Base-by-base conservation (phyloP, 148 eudicot genomes). In the Rhododendron ferrugineum region DNA sequence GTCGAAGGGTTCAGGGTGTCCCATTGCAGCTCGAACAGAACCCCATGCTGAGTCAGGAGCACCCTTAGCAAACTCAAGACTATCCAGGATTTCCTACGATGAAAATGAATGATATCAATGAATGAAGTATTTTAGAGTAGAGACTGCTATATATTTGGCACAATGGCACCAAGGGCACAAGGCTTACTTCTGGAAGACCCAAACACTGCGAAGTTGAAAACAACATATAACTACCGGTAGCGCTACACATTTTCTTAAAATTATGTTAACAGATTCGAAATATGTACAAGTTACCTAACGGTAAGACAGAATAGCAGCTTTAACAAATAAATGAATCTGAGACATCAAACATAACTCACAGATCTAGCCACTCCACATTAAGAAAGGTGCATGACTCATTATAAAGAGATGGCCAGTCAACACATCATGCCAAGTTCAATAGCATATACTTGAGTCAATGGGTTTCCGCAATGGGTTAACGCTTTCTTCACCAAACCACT, bases 51-150 rank as follows among this genome's bases (percentile, higher is more conserved):
- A 89, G 86, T 85, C 58, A 10, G 90, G 52, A 86, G 89, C 91
- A 70, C 98, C 98, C 85, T 92, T 93, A 20, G 98, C 96, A 92
- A 95, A 95, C 89, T 95, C 94, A 58, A 93, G 88, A 36, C 93
- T 92, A 82, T 93, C 93, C n/a, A 96, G 93, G 85, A 89, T 88
- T 87, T 96, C 96, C 98, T 95, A 86, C 32, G 85, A 85, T 84
- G 68, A 88, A 78, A 56, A 62, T 16, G 40, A 23, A 52, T 34
- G 81, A 81, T 78, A 85, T 49, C 22, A 2, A 79, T 72, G 47
- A 60, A 82, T 85, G 46, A 68, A 56, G 56, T 36, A 13, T 20
- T 50, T 36, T 22, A 36, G 26, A 79, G 6, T 15, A 73, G 28
- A 52, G 34, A 16, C 49, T 73, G 64, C 64, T 22, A 58, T 15